Conservation (phyloP, 2,329 filamentous ascomycete genomes). For the Ascochyta pisi region DNA sequence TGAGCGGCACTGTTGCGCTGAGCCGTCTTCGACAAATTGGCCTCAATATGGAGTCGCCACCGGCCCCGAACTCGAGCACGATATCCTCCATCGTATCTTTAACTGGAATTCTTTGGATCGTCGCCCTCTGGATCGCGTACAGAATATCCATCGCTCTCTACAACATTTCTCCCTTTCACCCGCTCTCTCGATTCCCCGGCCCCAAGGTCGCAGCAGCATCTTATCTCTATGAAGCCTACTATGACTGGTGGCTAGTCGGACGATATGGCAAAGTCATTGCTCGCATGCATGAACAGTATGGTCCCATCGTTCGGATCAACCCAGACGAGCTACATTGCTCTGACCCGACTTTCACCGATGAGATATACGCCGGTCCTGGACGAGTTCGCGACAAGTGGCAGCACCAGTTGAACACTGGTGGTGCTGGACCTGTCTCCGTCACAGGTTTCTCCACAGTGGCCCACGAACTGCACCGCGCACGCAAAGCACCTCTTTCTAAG, state of each 20-base stretch:
- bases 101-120: conserved; percentile 22
- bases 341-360: conserved; percentile 42
- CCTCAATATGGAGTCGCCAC: conserved; percentile 26
- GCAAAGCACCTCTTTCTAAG: conserved; percentile 41
- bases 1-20: conserved; percentile 9
- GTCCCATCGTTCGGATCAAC: conserved; percentile 42
- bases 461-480: conserved; percentile 43
- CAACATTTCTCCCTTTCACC: conserved; percentile 35
- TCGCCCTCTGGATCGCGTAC: conserved; percentile 28
- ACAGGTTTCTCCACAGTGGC: conserved; percentile 37
- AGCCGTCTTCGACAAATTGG: conserved; percentile 1
- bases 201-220: conserved; percentile 39
- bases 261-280: conserved; percentile 46
- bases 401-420: conserved; percentile 35
- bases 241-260: conserved; percentile 37
- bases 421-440: conserved; percentile 30
- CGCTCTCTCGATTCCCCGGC: conserved; percentile 35
- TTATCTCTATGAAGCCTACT: conserved; percentile 40
- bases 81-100: conserved; percentile 21
- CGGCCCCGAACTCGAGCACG: conserved; percentile 16
- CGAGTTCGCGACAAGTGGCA: conserved; percentile 32
- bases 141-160: conserved; percentile 27
- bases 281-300: conserved; percentile 44
- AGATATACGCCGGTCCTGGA: conserved; percentile 41
- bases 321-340: conserved; percentile 44